Base-by-base conservation (phyloP, 805 yeast species). In the Wickerhamomyces sydowiorum region DNA sequence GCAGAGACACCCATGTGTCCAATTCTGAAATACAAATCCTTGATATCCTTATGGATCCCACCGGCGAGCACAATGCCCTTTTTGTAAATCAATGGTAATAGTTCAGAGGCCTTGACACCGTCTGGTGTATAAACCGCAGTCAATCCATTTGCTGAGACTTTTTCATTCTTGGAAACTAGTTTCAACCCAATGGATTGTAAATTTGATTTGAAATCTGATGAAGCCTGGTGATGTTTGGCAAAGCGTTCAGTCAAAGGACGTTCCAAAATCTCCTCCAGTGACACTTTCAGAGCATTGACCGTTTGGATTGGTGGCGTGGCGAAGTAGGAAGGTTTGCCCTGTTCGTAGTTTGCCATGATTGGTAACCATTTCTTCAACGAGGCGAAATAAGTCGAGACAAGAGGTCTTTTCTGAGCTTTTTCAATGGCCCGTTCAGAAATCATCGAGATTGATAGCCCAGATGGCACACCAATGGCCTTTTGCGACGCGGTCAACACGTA, bases 221-320 rank as follows among this genome's bases (percentile, higher is more conserved):
- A 82, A 19, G 76, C 80, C 44, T 67, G 61, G 28, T 67, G 73
- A 61, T 90, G 95, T 49, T 72, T 72, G 29, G 70, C 71, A 54
- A 86, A 72, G 60, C 96, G 74, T 41, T 64, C 65, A 45, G 76
- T 81, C 44, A 90, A 65, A 5, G 75, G 66, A 21, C 61, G 52
- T 30, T 73, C 66, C 44, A 87, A 65, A 49, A 89, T 80, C 60
- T 86, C 89, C 43, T 73, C 75, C 50, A 90, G 73, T 5, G 96
- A 80, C 4, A 75, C 84, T 60, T 79, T 79, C 54, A 88, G 73
- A 14, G 96, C 90, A 57, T 85, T 85, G 46, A 91, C 70, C 47
- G 85, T 74, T 67, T 88, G 96, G 36, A 86, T 83, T 0, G 97
- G 85, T n/a, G 96, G 97, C 7, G 97, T 91, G n/a, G 96, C 96